A percentile compares a stretch with the other conserved stretches of the same genome.
Conservation (phyloP, 2,329 filamentous ascomycete genomes). For the Catunica adiposa region DNA sequence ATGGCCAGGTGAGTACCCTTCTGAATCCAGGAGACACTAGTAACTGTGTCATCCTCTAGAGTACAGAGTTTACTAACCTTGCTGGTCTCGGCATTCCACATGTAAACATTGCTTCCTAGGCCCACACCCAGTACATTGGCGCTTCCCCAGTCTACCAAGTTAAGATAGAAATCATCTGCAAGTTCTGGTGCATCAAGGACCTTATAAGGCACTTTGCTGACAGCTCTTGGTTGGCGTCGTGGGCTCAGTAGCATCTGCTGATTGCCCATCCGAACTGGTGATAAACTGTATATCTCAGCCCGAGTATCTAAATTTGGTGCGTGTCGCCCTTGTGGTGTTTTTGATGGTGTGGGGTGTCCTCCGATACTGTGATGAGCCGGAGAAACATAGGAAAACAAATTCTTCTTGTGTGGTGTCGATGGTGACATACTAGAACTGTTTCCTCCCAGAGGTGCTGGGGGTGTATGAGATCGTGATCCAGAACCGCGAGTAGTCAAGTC, state of each 20-base stretch:
- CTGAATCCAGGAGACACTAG: slow-evolving; percentile 97
- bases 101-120: slow-evolving; percentile 82
- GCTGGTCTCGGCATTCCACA: slow-evolving; percentile 91
- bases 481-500: slow-evolving; percentile 17
- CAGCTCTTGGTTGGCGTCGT: slow-evolving; percentile 69
- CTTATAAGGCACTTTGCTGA: slow-evolving; percentile 95
- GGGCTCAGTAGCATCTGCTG: slow-evolving; percentile 88
- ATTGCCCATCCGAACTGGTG: slow-evolving; percentile 80
- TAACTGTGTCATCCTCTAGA: slow-evolving; percentile 81
- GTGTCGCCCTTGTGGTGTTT: slow-evolving; percentile 76
- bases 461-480: slow-evolving; percentile 47
- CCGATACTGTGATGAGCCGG: slow-evolving; percentile 54
- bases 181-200: slow-evolving; percentile 91
- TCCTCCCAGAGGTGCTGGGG: slow-evolving; percentile 47
- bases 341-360: slow-evolving; percentile 74
- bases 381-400: slow-evolving; percentile 83
- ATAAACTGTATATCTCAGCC: slow-evolving; percentile 89
- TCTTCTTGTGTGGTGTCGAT: slow-evolving; percentile 81
- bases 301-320: slow-evolving; percentile 76
- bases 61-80: slow-evolving; percentile 90
- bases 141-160: slow-evolving; percentile 93
- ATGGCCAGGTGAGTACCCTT: slow-evolving; percentile 91
- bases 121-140: slow-evolving; percentile 89
- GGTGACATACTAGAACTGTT: slow-evolving; percentile 68
- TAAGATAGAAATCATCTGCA: slow-evolving; percentile 94